Conservation (phyloP, 208 protist genomes). For the Lotmaria passim region DNA sequence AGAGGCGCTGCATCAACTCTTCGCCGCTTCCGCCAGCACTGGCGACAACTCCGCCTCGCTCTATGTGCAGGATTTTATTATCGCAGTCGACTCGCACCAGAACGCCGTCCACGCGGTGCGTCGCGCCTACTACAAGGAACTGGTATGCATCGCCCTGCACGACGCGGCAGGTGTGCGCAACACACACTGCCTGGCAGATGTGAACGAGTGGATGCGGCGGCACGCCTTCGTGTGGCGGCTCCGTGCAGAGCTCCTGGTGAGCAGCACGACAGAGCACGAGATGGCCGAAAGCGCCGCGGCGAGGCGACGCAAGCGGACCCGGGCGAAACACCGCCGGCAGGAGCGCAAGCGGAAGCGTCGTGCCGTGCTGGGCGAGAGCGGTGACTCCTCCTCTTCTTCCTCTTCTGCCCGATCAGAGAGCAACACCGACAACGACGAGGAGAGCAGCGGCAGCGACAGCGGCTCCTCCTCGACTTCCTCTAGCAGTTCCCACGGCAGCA, state of each 20-base stretch:
- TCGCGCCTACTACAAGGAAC: conserved; percentile 81
- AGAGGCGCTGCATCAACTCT: conserved; percentile 34
- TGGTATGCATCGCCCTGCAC: conserved; percentile 81
- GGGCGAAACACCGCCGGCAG: neutral
- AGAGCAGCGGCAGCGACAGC: neutral
- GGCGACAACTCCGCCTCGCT: conserved; percentile 34
- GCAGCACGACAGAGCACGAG: neutral
- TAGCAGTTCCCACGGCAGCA: conserved; percentile 6
- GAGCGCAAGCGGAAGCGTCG: conserved; percentile 20
- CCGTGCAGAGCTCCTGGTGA: conserved; percentile 2
- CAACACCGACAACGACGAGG: neutral
- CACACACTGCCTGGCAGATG: conserved; percentile 61
- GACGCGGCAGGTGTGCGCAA: conserved; percentile 42
- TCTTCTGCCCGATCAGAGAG: neutral
- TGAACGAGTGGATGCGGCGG: conserved; percentile 49
- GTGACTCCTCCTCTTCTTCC: neutral
- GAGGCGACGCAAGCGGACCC: conserved; percentile 20
- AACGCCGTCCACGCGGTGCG: conserved; percentile 76
- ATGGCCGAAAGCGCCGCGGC: neutral
- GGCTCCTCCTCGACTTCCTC: neutral
- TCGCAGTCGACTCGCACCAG: conserved; percentile 71
- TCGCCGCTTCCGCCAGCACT: conserved; percentile 3
- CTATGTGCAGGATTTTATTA: conserved; percentile 85
- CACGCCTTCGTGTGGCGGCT: conserved; percentile 37
- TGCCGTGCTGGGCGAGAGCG: conserved; percentile 7